Evolutionary conservation across 2,329 filamentous ascomycete genomes (phyloP).

Genomic region (Cladophialophora yegresii): DNA sequence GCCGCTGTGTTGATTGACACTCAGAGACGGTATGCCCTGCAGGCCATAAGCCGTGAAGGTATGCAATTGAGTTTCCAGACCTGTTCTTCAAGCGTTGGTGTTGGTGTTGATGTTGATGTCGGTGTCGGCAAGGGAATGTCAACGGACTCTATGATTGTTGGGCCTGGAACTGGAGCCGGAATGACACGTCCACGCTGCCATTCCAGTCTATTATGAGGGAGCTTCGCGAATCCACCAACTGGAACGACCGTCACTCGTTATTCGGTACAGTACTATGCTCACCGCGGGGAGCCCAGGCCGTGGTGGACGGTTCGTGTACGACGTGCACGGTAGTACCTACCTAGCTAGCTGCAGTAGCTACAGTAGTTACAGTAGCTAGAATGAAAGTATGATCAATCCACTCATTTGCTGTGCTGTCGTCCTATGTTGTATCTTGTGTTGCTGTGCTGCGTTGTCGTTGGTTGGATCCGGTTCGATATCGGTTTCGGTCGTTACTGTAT

Average conservation of each 20-base stretch:
- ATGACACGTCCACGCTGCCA: not conserved
- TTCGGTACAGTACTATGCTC: no score
- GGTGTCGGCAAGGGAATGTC: not conserved
- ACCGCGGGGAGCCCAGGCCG: not conserved
- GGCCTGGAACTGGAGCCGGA: not conserved
- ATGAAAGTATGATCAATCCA: not conserved
- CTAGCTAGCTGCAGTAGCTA: no score
- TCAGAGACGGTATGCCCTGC: not conserved
- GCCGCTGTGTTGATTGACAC: not conserved
- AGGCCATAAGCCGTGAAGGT: not conserved
- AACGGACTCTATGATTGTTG: not conserved
- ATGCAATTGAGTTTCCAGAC: not conserved
- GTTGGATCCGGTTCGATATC: no score
- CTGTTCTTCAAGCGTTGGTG: conserved; percentile 2
- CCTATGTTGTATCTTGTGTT: not conserved
- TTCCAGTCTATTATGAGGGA: not conserved
- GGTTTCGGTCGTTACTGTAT: no score
- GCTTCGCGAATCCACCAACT: not conserved
- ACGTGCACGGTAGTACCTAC: no score
- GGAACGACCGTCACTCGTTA: not conserved
- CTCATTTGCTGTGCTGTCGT: not conserved
- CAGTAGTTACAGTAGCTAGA: not conserved
- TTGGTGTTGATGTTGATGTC: conserved; percentile 4
- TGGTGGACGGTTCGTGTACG: not conserved
- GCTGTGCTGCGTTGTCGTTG: no score